Evolutionary conservation across 768 basidiomycete species (phyloP).

Genomic region (Agaricus subrufescens): DNA sequence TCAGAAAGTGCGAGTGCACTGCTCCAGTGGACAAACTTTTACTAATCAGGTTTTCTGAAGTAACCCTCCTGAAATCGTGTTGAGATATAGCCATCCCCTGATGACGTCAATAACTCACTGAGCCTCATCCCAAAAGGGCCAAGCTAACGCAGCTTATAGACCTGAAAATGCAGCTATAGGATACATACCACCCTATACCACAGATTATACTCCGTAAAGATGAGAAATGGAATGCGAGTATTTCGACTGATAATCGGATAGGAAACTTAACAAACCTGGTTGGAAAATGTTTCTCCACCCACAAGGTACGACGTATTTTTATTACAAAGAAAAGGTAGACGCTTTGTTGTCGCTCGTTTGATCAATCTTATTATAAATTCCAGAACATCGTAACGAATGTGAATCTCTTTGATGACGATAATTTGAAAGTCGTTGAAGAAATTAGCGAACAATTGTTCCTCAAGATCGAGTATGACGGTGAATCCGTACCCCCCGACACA

Average conservation of each 20-base stretch:
- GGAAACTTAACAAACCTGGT: constrained; percentile 2
- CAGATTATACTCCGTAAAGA: constrained; percentile 7
- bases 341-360: too few species aligned
- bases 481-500: not conserved
- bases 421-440: not conserved
- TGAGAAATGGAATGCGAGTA: not conserved
- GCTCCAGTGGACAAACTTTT: not conserved
- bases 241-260: not conserved
- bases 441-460: constrained; percentile 1
- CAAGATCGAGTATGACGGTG: not conserved
- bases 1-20: not conserved
- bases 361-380: not conserved
- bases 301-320: constrained; percentile 11
- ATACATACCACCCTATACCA: constrained; percentile 9
- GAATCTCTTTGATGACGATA: constrained; percentile 5
- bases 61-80: not conserved
- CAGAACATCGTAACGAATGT: constrained; percentile 11
- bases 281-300: constrained; percentile 10
- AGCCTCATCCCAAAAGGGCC: not conserved
- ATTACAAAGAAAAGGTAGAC: constrained; percentile 4
- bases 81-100: not conserved
- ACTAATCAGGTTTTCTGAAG: not conserved
- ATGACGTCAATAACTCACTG: not conserved
- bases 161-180: constrained; percentile 8
- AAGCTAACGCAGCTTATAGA: not conserved